Percentiles rank a stretch among this genome's conserved stretches.
These are phyloP conservation scores for Cardamine occulta DNA, from an alignment of 345 rosid genomes.

Conservation along the genomic window DNA sequence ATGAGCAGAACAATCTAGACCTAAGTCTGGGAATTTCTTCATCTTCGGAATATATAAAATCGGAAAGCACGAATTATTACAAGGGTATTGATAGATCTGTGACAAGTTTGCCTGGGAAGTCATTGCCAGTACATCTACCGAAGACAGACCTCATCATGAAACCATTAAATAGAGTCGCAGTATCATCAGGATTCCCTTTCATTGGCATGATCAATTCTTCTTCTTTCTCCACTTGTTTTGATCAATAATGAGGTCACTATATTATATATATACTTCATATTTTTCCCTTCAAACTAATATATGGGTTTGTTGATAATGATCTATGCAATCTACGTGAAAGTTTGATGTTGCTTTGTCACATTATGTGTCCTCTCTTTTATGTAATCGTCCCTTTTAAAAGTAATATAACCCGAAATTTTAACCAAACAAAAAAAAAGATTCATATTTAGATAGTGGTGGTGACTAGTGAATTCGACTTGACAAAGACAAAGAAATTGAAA, in stretches of 20 bases:
- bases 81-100: neutral
- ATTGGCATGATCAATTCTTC: slow-evolving; percentile 26
- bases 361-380: neutral
- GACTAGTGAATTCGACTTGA: neutral
- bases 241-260: slow-evolving; percentile 1
- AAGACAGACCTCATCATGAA: slow-evolving; percentile 1
- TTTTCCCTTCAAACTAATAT: neutral
- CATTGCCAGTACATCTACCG: neutral
- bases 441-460: neutral
- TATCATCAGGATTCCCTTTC: slow-evolving; percentile 39
- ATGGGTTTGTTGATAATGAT: neutral
- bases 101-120: neutral
- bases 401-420: neutral
- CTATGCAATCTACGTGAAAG: neutral
- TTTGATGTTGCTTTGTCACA: neutral
- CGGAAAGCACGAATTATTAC: neutral
- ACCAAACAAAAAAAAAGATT: neutral
- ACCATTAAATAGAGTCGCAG: slow-evolving; percentile 10
- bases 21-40: slow-evolving; percentile 71
- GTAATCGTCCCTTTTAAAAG: neutral
- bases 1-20: slow-evolving; percentile 53
- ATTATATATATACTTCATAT: neutral
- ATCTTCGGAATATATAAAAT: slow-evolving; percentile 35
- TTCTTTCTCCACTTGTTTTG: slow-evolving; percentile 6
- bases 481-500: neutral